These are phyloP conservation scores for Microbotryum scabiosae DNA, from an alignment of 1,284 basidiomycete species.

Conservation along the genomic window DNA sequence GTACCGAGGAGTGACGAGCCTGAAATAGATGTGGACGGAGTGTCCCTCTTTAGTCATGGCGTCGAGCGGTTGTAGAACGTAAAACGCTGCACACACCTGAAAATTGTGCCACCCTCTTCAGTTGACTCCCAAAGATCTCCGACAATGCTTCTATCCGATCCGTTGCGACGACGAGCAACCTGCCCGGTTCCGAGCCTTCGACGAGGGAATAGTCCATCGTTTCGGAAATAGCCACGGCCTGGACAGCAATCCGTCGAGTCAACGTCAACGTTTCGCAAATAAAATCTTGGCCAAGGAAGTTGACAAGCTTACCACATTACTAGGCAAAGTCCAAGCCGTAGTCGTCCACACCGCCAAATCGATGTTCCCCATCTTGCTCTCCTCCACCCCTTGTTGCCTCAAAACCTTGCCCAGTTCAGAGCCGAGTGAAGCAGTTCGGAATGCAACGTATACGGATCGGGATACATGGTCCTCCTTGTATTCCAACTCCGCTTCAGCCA, in stretches of 20 bases:
- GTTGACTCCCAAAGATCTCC: conserved; percentile 23
- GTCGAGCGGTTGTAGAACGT: conserved; percentile 46
- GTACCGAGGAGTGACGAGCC: conserved; percentile 59
- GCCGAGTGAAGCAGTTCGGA: conserved; percentile 46
- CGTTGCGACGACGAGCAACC: conserved; percentile 56
- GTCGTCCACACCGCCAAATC: conserved; percentile 93
- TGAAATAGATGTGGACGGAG: conserved; percentile 34
- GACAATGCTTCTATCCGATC: conserved; percentile 55
- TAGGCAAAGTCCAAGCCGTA: conserved; percentile 92
- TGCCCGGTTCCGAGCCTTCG: conserved; percentile 34
- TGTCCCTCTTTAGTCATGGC: conserved; percentile 48
- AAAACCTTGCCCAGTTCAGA: conserved; percentile 5
- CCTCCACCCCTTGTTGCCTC: conserved; percentile 11
- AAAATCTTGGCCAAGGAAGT: not conserved
- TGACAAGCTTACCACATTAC: conserved; percentile 67
- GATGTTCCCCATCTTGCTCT: conserved; percentile 38
- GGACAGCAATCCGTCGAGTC: conserved; percentile 3
- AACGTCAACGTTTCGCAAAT: not conserved
- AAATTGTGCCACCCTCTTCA: conserved; percentile 2
- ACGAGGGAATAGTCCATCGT: conserved; percentile 65
- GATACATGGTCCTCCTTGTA: conserved; percentile 86
- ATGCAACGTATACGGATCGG: conserved; percentile 76
- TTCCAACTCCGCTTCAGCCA: conserved; percentile 90
- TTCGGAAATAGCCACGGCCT: conserved; percentile 78
- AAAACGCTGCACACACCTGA: conserved; percentile 29